These are phyloP conservation scores for Ocimum tenuiflorum DNA, from an alignment of 257 asterid species.

Conservation along the genomic window DNA sequence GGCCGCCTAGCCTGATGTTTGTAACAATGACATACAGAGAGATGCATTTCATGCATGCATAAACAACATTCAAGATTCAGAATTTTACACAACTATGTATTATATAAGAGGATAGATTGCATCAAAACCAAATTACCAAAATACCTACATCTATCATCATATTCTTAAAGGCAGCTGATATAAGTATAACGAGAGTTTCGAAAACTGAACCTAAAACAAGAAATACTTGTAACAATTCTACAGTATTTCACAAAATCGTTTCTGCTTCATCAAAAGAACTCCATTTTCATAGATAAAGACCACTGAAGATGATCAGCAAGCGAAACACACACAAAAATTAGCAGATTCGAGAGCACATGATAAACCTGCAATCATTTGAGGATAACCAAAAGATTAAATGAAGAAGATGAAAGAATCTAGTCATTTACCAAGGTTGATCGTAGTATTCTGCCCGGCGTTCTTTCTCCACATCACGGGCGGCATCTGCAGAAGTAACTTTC, in stretches of 20 bases:
- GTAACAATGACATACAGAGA: background rate
- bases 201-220: background rate
- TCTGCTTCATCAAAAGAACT: background rate
- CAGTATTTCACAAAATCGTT: background rate
- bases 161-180: background rate
- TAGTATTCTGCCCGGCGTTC: slow-evolving; percentile 70
- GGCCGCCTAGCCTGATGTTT: too few species aligned
- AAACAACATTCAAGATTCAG: background rate
- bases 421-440: slow-evolving; percentile 75
- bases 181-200: background rate
- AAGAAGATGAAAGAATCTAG: slow-evolving; percentile 2
- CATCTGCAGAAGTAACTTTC: slow-evolving; percentile 64
- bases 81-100: background rate
- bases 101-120: background rate
- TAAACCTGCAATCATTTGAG: background rate
- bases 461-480: slow-evolving; percentile 52
- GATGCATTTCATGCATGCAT: background rate
- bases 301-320: too few species aligned
- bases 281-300: background rate
- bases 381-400: background rate
- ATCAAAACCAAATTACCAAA: background rate
- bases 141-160: background rate
- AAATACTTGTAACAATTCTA: background rate
- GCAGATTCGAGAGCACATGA: background rate
- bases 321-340: too few species aligned